Conservation (phyloP, 495 filamentous ascomycete species). For the Beverwykella pulmonaria region DNA sequence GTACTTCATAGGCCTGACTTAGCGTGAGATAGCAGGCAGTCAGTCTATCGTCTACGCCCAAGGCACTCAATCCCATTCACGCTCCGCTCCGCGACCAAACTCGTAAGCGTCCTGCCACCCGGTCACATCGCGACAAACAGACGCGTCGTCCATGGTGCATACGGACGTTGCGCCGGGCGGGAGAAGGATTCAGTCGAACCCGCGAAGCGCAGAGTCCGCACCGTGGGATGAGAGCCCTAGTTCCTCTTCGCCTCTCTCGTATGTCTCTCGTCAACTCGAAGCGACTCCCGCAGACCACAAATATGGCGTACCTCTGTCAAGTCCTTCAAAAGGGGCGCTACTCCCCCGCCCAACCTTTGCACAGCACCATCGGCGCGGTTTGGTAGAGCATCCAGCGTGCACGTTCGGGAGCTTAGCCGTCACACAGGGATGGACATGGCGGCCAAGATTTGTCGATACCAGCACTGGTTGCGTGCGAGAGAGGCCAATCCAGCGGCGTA, state of each 20-base stretch:
- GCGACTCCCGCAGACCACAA: neutral
- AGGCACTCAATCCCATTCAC: slow-evolving; percentile 5
- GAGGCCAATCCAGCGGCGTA: slow-evolving; percentile 7
- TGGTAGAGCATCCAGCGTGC: slow-evolving; percentile 27
- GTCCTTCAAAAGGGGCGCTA: neutral
- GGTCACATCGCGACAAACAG: too few species aligned
- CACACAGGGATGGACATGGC: slow-evolving; percentile 17
- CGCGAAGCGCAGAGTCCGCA: neutral
- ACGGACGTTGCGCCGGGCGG: neutral
- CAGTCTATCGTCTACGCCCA: neutral
- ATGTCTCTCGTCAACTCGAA: neutral
- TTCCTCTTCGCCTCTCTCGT: neutral
- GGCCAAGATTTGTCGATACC: slow-evolving; percentile 25
- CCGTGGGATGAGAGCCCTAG: neutral
- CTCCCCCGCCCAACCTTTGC: neutral
- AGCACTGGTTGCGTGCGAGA: slow-evolving; percentile 6
- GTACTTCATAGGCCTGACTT: slow-evolving; percentile 15
- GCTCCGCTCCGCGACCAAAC: neutral
- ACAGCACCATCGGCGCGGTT: slow-evolving; percentile 20
- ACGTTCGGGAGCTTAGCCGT: slow-evolving; percentile 16
- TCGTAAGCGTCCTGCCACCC: neutral
- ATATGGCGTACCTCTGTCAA: slow-evolving; percentile 1
- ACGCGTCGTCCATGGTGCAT: neutral
- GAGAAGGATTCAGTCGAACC: neutral
- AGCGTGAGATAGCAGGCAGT: slow-evolving; percentile 8